Evolutionary conservation across 1,284 basidiomycete genomes (phyloP).

Genomic region (Cutaneotrichosporon dermatis): DNA sequence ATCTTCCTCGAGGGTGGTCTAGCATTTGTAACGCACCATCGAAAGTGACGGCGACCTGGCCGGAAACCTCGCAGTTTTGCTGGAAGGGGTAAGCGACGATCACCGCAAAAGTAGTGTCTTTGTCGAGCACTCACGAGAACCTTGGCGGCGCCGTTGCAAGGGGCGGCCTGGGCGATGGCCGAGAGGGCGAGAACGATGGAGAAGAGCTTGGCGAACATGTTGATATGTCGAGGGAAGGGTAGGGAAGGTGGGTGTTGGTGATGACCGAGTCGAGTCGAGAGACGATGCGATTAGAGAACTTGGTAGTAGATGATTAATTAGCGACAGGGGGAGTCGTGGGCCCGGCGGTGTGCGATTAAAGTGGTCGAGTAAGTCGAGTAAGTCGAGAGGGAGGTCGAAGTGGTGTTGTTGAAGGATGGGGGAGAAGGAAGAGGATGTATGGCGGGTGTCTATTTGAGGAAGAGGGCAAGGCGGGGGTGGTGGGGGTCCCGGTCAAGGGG

Average conservation of each 20-base stretch:
- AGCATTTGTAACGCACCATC: conserved; percentile 44
- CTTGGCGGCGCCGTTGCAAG: conserved; percentile 17
- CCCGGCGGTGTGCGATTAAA: neutral
- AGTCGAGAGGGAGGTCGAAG: neutral
- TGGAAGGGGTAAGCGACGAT: neutral
- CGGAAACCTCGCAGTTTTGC: conserved; percentile 35
- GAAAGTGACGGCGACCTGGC: conserved; percentile 54
- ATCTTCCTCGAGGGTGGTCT: neutral
- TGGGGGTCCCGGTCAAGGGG: no score
- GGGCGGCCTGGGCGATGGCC: conserved; percentile 16
- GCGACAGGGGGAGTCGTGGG: conserved; percentile 5
- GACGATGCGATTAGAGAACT: no score
- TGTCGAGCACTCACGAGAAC: conserved; percentile 20
- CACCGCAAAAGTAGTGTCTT: no score
- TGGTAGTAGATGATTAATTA: neutral
- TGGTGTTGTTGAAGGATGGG: neutral
- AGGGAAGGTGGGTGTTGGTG: no score
- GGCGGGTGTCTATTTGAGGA: neutral
- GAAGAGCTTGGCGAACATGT: conserved; percentile 13
- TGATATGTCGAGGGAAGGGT: neutral
- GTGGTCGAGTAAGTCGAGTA: neutral
- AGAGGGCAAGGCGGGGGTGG: neutral
- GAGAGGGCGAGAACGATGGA: conserved; percentile 20
- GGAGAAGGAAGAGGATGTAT: neutral
- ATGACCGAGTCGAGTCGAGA: no score